Conservation (phyloP, 768 basidiomycete species). For the Tylopilus sp. region DNA sequence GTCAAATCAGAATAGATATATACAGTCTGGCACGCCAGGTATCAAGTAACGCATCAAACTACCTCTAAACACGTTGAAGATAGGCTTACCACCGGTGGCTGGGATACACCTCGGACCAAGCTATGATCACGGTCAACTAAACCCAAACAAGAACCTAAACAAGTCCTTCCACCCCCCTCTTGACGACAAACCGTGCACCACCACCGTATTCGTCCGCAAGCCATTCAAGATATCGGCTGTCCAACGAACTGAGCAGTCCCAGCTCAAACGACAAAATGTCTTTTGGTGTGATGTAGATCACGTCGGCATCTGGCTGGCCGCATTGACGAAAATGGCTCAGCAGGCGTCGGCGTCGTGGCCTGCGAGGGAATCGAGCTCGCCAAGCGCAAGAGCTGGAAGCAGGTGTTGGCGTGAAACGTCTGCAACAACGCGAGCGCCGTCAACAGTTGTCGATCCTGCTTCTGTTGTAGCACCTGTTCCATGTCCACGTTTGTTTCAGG, state of each 20-base stretch:
- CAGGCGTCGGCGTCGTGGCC: background rate
- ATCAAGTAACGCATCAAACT: background rate
- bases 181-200: conserved; percentile 37
- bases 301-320: conserved; percentile 16
- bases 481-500: too few species aligned
- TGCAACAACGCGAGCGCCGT: conserved; percentile 58
- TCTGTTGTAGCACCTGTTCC: conserved; percentile 20
- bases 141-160: conserved; percentile 41
- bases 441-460: conserved; percentile 34
- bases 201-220: conserved; percentile 63
- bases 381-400: conserved; percentile 50
- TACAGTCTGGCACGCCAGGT: background rate
- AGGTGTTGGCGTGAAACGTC: too few species aligned
- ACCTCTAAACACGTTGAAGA: background rate
- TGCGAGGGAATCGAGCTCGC: conserved; percentile 24
- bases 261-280: conserved; percentile 71
- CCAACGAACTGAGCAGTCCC: conserved; percentile 66
- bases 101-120: too few species aligned
- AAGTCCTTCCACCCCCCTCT: conserved; percentile 49
- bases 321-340: background rate
- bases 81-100: too few species aligned
- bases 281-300: conserved; percentile 47
- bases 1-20: background rate
- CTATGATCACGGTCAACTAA: conserved; percentile 25
- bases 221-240: conserved; percentile 76